Percentiles rank a stretch among this genome's conserved stretches.
Evolutionary conservation across 352 stramenopile genomes (phyloP).

Genomic region (Aphanomyces stellatus): DNA sequence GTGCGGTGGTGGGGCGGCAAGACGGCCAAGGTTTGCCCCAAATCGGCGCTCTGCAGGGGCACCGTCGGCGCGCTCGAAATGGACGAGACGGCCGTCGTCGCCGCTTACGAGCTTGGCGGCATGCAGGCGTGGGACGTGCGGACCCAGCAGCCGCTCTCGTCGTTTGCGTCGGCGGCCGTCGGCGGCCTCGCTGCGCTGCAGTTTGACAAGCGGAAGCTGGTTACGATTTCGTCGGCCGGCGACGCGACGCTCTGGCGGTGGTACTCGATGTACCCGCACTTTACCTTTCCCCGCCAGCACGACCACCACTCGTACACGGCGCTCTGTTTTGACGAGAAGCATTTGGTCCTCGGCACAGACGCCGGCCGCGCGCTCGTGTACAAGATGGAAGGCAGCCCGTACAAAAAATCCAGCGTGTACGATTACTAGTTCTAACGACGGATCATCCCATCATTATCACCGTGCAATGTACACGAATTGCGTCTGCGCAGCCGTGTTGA

Average conservation of each 20-base stretch:
- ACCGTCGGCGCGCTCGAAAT: conserved; percentile 75
- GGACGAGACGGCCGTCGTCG: conserved; percentile 83
- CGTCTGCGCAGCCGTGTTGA: neutral
- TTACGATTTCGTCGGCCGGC: conserved; percentile 72
- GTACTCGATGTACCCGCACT: conserved; percentile 69
- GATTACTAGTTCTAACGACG: conserved; percentile 17
- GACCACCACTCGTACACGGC: conserved; percentile 51
- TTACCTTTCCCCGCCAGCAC: conserved; percentile 53
- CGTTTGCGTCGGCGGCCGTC: conserved; percentile 67
- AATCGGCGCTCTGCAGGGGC: conserved; percentile 70
- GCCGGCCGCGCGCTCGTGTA: conserved; percentile 24
- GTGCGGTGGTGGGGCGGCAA: conserved; percentile 86
- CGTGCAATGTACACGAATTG: neutral
- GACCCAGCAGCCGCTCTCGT: conserved; percentile 77
- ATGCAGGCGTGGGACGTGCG: conserved; percentile 86
- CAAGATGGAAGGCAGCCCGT: conserved; percentile 11
- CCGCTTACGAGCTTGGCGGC: conserved; percentile 66
- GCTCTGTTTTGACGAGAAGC: conserved; percentile 57
- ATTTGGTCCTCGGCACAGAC: conserved; percentile 71
- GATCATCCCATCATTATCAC: neutral
- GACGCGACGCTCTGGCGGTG: conserved; percentile 79
- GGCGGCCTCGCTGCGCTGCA: conserved; percentile 65
- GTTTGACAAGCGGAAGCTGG: conserved; percentile 82
- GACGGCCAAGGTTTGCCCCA: conserved; percentile 76
- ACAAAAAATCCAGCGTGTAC: conserved; percentile 4